Evolutionary conservation across 768 basidiomycete genomes (phyloP).

Genomic region (Boletus pseudo-olivaceus): DNA sequence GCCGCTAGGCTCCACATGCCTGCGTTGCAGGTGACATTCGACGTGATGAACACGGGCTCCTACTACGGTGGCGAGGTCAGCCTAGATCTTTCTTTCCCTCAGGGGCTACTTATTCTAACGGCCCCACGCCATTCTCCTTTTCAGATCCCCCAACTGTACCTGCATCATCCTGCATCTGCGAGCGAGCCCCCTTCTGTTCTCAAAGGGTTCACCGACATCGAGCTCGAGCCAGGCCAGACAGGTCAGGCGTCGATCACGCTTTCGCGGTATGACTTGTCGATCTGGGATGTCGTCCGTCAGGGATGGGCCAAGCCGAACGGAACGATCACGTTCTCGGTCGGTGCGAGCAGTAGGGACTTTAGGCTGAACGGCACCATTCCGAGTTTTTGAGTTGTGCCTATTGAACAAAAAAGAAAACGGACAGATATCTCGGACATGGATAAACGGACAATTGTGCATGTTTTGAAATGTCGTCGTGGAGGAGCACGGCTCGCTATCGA

Average conservation of each 20-base stretch:
- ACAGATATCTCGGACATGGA: background rate
- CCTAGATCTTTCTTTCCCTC: background rate
- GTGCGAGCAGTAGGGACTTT: conserved; percentile 64
- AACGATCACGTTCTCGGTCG: conserved; percentile 57
- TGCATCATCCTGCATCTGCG: conserved; percentile 60
- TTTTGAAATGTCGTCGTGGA: too few species aligned
- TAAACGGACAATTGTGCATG: too few species aligned
- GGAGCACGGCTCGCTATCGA: too few species aligned
- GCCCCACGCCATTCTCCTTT: background rate
- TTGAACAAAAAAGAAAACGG: background rate
- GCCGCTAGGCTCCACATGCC: conserved; percentile 59
- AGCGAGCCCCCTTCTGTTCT: conserved; percentile 71
- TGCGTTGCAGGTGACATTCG: conserved; percentile 58
- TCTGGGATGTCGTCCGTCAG: conserved; percentile 74
- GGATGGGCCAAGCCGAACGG: conserved; percentile 73
- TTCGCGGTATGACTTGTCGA: conserved; percentile 65
- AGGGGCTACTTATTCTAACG: background rate
- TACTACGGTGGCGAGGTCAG: conserved; percentile 64
- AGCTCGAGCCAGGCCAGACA: conserved; percentile 45
- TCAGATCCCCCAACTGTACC: conserved; percentile 72
- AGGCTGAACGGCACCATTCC: conserved; percentile 45
- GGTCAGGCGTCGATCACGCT: conserved; percentile 51
- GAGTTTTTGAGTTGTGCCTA: too few species aligned
- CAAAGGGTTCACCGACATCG: conserved; percentile 64
- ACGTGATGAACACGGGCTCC: conserved; percentile 61